Percentiles rank a stretch among this genome's conserved stretches.
Conservation (phyloP, 805 yeast species). For the Clavispora carvajalis region DNA sequence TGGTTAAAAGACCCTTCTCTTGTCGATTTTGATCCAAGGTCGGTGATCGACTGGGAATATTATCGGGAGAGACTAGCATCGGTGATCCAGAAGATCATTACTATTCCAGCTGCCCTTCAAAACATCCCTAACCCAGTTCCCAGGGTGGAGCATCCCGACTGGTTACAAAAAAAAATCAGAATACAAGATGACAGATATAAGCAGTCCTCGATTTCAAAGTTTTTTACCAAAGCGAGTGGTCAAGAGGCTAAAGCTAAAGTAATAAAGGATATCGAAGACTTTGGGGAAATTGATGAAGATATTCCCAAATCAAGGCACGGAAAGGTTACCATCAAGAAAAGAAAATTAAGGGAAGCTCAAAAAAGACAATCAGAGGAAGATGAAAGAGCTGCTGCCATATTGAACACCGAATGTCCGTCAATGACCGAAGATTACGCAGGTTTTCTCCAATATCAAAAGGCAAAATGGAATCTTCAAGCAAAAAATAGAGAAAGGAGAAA, state of each 20-base stretch:
- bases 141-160: conserved; percentile 87
- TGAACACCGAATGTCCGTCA: conserved; percentile 56
- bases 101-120: conserved; percentile 96
- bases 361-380: conserved; percentile 32
- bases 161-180: conserved; percentile 69
- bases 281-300: conserved; percentile 36
- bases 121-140: conserved; percentile 88
- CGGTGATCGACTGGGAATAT: conserved; percentile 89
- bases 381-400: conserved; percentile 42
- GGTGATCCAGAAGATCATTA: conserved; percentile 88
- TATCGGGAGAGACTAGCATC: conserved; percentile 88
- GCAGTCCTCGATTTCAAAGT: conserved; percentile 59
- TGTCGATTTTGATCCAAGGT: conserved; percentile 79
- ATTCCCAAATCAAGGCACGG: conserved; percentile 27
- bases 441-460: conserved; percentile 70
- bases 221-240: conserved; percentile 45
- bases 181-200: conserved; percentile 60
- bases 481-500: conserved; percentile 66
- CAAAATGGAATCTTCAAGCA: conserved; percentile 82
- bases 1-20: conserved; percentile 82
- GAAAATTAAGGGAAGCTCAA: conserved; percentile 27
- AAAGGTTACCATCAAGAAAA: conserved; percentile 44
- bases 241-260: conserved; percentile 28
- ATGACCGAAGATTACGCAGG: conserved; percentile 62
- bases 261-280: conserved; percentile 72